phyloP scores from a whole-genome alignment of 441 rosid species.

The Corymbia citriodora region DNA sequence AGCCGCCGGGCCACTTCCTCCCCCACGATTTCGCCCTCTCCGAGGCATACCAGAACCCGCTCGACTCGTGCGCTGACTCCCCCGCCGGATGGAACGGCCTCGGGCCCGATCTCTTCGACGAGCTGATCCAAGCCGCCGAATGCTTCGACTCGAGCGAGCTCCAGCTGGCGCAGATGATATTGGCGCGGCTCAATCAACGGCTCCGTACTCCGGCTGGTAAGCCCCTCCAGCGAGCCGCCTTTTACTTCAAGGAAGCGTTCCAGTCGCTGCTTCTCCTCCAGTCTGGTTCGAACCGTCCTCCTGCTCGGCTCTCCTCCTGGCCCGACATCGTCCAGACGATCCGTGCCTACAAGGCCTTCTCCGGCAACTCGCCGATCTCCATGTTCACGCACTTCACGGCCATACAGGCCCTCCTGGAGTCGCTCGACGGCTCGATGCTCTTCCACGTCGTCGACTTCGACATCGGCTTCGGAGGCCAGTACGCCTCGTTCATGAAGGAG shows the following conservation, averaged over 20 bases:
- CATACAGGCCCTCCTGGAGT: slow-evolving; percentile 79
- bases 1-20: slow-evolving; percentile 17
- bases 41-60: slow-evolving; percentile 16
- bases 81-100: slow-evolving; percentile 7
- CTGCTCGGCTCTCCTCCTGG: slow-evolving; percentile 39
- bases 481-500: slow-evolving; percentile 86
- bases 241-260: slow-evolving; percentile 83
- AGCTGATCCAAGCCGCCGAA: slow-evolving; percentile 69
- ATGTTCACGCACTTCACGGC: slow-evolving; percentile 84
- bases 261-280: slow-evolving; percentile 32
- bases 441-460: slow-evolving; percentile 87
- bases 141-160: slow-evolving; percentile 74
- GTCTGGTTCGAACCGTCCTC: slow-evolving; percentile 31
- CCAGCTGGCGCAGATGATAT: slow-evolving; percentile 63
- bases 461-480: slow-evolving; percentile 90
- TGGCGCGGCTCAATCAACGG: slow-evolving; percentile 71
- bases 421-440: slow-evolving; percentile 49
- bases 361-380: slow-evolving; percentile 76
- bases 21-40: slow-evolving; percentile 26
- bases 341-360: slow-evolving; percentile 60
- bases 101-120: slow-evolving; percentile 67
- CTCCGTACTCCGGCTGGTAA: slow-evolving; percentile 55
- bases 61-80: slow-evolving; percentile 16
- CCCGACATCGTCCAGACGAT: slow-evolving; percentile 70
- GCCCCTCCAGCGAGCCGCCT: slow-evolving; percentile 83